Evolutionary conservation across 805 yeast genomes (phyloP), one percentile per base, ranked within the genome.

Genomic region (Cyberlindnera euphorbiae): DNA sequence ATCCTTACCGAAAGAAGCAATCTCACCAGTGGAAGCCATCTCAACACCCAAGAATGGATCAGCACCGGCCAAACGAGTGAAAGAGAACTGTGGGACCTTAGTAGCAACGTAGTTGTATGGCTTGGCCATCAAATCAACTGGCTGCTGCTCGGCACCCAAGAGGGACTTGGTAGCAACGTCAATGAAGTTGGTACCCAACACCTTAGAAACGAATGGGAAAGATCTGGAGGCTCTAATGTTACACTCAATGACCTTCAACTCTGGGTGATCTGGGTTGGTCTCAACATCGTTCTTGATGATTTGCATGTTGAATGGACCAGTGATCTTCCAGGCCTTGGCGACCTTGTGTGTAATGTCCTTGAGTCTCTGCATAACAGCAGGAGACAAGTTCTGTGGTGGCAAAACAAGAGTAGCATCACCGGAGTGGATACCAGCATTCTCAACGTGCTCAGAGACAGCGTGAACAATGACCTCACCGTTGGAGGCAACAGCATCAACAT

Each of bases 251-350:
- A 93, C 98, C 75, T 93, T 93, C 58, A 89, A 75, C 44, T 77
- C 79, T 35, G 77, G 71, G 35, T 69, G 71, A 38, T 67, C 71
- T 39, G 74, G 71, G 30, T 77, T 70, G 32, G 78, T 77, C 41
- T 73, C 71, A 50, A 77, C 69, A 46, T 74, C 79, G 42, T 81
- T 79, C 64, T 82, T 81, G 63, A 93, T 93, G 60, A 93, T 81
- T 71, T 93, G 97, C 94, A 90, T 94, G 70, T 90, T 90, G 77
- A 84, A 90, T 17, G 98, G 98, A 55, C 98, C 98, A 30, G 97
- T 86, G 55, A 90, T 89, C 42, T 86, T 82, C 84, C 93, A 88
- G 19, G 97, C 97, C 39, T 68, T 62, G 25, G 96, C 97, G 56
- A 90, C 96, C 69, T 87, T 89, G 54, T 82, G 90, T 39, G 97